Conservation (phyloP, 164 flowering plant species). For the Buxus sempervirens region DNA sequence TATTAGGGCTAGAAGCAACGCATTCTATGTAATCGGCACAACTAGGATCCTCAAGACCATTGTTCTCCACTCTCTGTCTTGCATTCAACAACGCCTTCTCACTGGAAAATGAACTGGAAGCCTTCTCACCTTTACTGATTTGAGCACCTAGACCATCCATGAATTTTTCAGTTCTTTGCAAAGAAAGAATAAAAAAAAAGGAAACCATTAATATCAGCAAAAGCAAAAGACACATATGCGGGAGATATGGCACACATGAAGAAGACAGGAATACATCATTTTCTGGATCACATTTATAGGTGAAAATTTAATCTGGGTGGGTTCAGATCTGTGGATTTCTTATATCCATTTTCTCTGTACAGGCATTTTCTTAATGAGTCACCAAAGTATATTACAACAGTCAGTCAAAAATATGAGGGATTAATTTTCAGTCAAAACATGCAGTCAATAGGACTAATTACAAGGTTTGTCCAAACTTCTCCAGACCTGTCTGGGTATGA, state of each 20-base stretch:
- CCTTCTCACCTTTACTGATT: conserved; percentile 36
- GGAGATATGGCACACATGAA: not conserved
- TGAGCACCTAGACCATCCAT: conserved; percentile 25
- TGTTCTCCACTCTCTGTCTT: conserved; percentile 26
- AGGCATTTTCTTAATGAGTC: not conserved
- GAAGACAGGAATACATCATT: not conserved
- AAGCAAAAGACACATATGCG: not conserved
- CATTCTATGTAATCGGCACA: conserved; percentile 36
- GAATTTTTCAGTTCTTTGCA: conserved; percentile 2
- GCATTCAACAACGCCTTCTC: conserved; percentile 36
- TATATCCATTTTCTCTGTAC: not conserved
- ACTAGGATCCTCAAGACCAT: conserved; percentile 22
- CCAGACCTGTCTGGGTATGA: not conserved
- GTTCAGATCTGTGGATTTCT: not conserved
- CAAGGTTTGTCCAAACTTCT: not conserved
- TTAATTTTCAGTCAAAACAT: not conserved
- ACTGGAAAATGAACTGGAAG: conserved; percentile 23
- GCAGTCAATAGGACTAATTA: not conserved
- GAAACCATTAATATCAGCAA: not conserved
- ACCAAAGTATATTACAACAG: not conserved
- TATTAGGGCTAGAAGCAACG: conserved; percentile 51
- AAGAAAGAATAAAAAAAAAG: not conserved
- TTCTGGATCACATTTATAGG: not conserved
- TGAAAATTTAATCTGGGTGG: not conserved
- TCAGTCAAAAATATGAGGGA: not conserved